Base-by-base conservation (phyloP, 768 basidiomycete species). In the Tylopilus felleus region DNA sequence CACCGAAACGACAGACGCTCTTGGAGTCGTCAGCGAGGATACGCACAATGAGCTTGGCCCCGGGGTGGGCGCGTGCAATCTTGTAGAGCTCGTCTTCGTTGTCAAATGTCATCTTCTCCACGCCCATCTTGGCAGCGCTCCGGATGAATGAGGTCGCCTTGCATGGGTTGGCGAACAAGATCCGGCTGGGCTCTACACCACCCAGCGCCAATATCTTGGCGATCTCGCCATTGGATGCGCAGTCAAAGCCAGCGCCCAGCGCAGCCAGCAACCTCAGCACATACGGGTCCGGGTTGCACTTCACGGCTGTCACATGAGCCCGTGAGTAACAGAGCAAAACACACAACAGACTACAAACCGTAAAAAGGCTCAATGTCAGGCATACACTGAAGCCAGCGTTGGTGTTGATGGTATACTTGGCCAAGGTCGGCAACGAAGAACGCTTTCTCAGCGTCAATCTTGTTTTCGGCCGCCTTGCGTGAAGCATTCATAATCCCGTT, bases 81-180 rank as follows among this genome's bases (percentile, higher is more conserved):
- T 99, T 99, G 83, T 88, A 81, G 17, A 99, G 76, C 69, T 99
- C 97, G 73, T 99, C 97, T 38, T 82, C 81, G 72, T 98, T 99
- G 76, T 99, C 97, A 68, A 99, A 99, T 6, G 96, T 98, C 96
- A 98, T 97, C 75, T 81, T 85, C 66, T 92, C 81, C 49, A 98
- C 95, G 21, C 89, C 85, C 29, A 76, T 72, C 62, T 80, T 84
- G 39, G 85, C 85, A 16, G 97, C 90, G 62, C 84, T 82, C 46
- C 94, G 89, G 63, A 99, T 80, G 75, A 95, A 98, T 0, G 93
- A 96, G 12, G 83, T 79, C 2, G 97, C 91, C 75, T 99, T 99
- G 86, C 97, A 98, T 0, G 97, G 97, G 73, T 99, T 99, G 59
- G 97, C 97, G 65, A 93, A 99, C 67, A 98, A 92, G 77, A 99